Evolutionary conservation across 176 grass and related monocot genomes (phyloP).

Genomic region (Echinochloa phyllopogon): DNA sequence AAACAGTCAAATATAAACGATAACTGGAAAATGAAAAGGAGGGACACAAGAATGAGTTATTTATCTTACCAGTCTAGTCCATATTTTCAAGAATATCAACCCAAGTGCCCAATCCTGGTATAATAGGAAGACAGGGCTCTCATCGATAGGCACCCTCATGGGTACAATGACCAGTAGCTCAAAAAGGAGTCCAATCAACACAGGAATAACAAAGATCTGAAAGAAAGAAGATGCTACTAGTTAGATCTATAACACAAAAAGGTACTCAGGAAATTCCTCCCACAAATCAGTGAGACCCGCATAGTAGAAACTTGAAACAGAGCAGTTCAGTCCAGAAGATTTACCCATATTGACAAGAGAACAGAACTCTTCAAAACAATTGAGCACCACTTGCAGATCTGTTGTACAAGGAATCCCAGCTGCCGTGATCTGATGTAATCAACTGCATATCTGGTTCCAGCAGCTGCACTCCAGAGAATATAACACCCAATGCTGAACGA

Average conservation of each 20-base stretch:
- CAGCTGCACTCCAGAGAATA: constrained; percentile 78
- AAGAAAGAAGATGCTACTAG: constrained; percentile 1
- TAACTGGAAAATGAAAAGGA: not conserved
- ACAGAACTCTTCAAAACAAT: constrained; percentile 87
- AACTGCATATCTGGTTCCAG: constrained; percentile 81
- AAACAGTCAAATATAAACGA: not conserved
- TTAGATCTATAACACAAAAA: constrained; percentile 37
- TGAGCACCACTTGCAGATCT: constrained; percentile 87
- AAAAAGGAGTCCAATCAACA: constrained; percentile 94
- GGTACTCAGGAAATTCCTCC: not conserved
- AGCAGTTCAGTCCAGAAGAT: constrained; percentile 26
- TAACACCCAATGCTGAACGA: constrained; percentile 97
- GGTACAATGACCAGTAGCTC: constrained; percentile 96
- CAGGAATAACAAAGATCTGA: constrained; percentile 93
- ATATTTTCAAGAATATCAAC: constrained; percentile 96
- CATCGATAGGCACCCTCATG: constrained; percentile 95
- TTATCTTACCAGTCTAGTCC: constrained; percentile 84
- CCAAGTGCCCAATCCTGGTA: constrained; percentile 99
- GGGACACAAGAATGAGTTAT: not conserved
- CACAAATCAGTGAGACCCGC: not conserved
- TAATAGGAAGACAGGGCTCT: constrained; percentile 93
- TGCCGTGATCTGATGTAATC: constrained; percentile 79
- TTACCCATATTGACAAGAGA: constrained; percentile 96
- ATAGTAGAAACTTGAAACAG: not conserved
- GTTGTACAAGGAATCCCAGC: constrained; percentile 69